Percentiles rank a stretch among this genome's conserved stretches.
Evolutionary conservation across 352 stramenopile genomes (phyloP).

Genomic region (Salisapilia sapeloensis): DNA sequence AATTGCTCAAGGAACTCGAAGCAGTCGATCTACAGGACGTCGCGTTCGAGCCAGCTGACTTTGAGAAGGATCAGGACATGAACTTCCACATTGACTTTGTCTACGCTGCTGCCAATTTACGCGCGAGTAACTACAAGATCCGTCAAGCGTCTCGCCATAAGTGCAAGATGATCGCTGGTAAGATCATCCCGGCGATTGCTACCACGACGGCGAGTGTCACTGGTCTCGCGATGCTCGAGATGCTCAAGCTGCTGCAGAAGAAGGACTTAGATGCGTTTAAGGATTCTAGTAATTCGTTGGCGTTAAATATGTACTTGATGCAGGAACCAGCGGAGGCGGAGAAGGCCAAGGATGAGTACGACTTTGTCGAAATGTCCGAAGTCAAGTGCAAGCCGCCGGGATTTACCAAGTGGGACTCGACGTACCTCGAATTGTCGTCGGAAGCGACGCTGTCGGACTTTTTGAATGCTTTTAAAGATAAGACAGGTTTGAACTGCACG

Average conservation of each 20-base stretch:
- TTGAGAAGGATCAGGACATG: conserved; percentile 97
- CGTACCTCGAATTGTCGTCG: conserved; percentile 46
- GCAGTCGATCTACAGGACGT: conserved; percentile 29
- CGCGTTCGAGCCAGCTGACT: conserved; percentile 74
- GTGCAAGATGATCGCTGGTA: conserved; percentile 98
- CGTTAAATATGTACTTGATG: conserved; percentile 87
- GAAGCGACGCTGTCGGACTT: conserved; percentile 54
- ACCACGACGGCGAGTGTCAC: conserved; percentile 99
- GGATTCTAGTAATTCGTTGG: conserved; percentile 86
- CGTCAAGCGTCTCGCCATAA: conserved; percentile 69
- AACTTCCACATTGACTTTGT: conserved; percentile 96
- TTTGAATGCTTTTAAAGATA: conserved; percentile 37
- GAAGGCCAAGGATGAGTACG: conserved; percentile 85
- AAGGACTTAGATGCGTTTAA: conserved; percentile 84
- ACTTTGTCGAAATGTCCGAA: conserved; percentile 77
- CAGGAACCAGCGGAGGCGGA: conserved; percentile 68
- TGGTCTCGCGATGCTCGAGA: conserved; percentile 88
- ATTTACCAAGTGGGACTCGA: conserved; percentile 90
- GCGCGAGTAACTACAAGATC: conserved; percentile 81
- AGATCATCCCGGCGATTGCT: conserved; percentile 99
- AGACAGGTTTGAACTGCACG: conserved; percentile 63
- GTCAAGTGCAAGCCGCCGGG: conserved; percentile 73
- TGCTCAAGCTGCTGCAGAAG: conserved; percentile 78
- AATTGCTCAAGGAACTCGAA: conserved; percentile 51
- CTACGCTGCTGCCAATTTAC: conserved; percentile 94